A percentile compares a stretch with the other conserved stretches of the same genome.
Conservation (phyloP, 768 basidiomycete species). For the Ephemerocybe angulata region DNA sequence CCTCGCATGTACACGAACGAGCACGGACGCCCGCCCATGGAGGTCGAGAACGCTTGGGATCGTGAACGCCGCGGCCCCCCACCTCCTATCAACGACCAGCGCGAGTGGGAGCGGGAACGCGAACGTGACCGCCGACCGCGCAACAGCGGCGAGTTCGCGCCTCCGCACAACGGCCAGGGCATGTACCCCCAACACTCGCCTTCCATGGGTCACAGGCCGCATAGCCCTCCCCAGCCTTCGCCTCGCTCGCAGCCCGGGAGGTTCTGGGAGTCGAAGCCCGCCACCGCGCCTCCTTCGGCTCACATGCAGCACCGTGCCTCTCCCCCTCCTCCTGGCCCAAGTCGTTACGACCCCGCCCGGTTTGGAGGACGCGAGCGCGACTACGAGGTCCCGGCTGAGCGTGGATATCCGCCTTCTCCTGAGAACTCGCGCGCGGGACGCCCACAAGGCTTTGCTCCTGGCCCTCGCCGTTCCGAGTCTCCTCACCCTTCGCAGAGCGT, state of each 20-base stretch:
- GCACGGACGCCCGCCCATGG: constrained; percentile 37
- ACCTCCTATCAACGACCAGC: constrained; percentile 40
- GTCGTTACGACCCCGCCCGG: constrained; percentile 65
- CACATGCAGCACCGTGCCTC: constrained; percentile 24
- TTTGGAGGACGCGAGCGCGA: constrained; percentile 49
- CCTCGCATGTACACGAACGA: constrained; percentile 58
- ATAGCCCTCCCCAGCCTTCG: constrained; percentile 59
- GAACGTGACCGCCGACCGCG: constrained; percentile 41
- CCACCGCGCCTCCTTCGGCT: constrained; percentile 35
- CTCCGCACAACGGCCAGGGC: constrained; percentile 23
- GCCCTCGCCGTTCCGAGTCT: constrained; percentile 55
- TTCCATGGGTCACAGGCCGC: constrained; percentile 36
- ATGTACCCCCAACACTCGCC: constrained; percentile 31
- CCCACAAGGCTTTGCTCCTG: constrained; percentile 28
- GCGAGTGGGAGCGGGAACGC: constrained; percentile 50
- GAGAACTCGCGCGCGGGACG: constrained; percentile 24
- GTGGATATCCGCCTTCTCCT: constrained; percentile 32
- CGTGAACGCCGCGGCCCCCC: constrained; percentile 34
- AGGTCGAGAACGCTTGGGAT: constrained; percentile 59
- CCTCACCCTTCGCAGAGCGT: constrained; percentile 40
- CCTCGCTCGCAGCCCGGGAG: constrained; percentile 50
- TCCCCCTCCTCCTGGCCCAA: constrained; percentile 31
- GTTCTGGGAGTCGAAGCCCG: constrained; percentile 59
- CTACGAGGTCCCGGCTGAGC: constrained; percentile 38
- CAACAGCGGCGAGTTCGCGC: constrained; percentile 40